Percentiles rank a stretch among this genome's conserved stretches.
These are phyloP conservation scores for Wickerhamomyces bovis DNA, from an alignment of 805 yeast genomes.

Conservation along the genomic window DNA sequence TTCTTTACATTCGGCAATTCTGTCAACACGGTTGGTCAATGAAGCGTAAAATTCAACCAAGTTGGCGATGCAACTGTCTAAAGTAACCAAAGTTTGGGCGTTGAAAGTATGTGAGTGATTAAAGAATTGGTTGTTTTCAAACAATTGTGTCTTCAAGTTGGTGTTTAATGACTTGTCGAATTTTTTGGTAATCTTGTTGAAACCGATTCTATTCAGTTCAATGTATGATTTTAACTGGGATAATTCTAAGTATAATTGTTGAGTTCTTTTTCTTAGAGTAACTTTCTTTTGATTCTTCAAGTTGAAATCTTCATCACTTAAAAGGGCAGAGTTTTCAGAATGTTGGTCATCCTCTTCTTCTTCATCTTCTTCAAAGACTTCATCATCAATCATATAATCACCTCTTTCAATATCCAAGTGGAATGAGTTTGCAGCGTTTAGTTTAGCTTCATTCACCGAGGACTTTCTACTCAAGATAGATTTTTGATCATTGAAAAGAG, in stretches of 20 bases:
- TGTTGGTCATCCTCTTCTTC: constrained; percentile 35
- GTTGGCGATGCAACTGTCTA: constrained; percentile 50
- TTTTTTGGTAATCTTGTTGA: constrained; percentile 81
- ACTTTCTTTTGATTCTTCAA: constrained; percentile 48
- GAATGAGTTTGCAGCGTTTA: constrained; percentile 16
- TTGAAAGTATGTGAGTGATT: constrained; percentile 50
- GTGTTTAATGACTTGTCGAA: constrained; percentile 75
- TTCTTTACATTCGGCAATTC: constrained; percentile 38
- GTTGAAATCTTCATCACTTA: constrained; percentile 44
- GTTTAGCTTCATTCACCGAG: constrained; percentile 16
- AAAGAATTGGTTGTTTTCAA: constrained; percentile 39
- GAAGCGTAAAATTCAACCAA: constrained; percentile 50
- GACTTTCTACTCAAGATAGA: constrained; percentile 20
- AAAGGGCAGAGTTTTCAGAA: constrained; percentile 41
- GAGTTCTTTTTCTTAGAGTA: constrained; percentile 60
- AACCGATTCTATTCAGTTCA: constrained; percentile 81
- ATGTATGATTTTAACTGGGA: constrained; percentile 79
- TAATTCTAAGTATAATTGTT: constrained; percentile 60
- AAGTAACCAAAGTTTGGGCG: constrained; percentile 35
- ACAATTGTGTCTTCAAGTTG: constrained; percentile 43
- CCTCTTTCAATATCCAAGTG: constrained; percentile 17
- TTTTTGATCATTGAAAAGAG: constrained; percentile 18
- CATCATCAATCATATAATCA: constrained; percentile 26
- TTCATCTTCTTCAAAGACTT: constrained; percentile 25
- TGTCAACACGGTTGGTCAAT: constrained; percentile 30